Evolutionary conservation across 192 early-diverging fungal species (phyloP).

Genomic region (Coemansia sp.): DNA sequence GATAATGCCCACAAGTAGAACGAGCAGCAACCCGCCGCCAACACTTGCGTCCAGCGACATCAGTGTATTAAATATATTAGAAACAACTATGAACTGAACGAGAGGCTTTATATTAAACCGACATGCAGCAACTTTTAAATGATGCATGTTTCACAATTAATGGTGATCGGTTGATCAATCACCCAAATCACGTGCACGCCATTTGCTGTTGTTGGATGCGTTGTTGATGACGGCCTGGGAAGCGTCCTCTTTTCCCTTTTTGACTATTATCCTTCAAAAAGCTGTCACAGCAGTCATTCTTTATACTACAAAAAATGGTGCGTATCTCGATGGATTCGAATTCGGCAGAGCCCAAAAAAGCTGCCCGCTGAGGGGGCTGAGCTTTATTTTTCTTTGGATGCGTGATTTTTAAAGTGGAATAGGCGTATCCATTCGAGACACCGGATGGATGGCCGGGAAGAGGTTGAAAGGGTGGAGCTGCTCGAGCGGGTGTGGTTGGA

Average conservation of each 20-base stretch:
- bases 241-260: conserved; percentile 12
- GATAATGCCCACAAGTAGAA: conserved; percentile 11
- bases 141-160: neutral
- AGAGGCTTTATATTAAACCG: neutral
- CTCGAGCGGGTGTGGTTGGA: no score
- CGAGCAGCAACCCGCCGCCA: conserved; percentile 26
- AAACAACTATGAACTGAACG: neutral
- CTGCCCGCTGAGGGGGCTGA: no score
- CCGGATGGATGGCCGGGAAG: neutral
- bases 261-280: conserved; percentile 5
- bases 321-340: conserved; percentile 11
- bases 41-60: conserved; percentile 14
- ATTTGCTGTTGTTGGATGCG: neutral
- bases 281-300: conserved; percentile 7
- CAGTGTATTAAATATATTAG: neutral
- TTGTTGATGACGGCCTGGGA: neutral
- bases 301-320: conserved; percentile 21
- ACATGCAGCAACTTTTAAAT: neutral
- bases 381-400: no score
- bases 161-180: neutral
- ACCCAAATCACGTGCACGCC: neutral
- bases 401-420: neutral
- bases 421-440: conserved; percentile 12
- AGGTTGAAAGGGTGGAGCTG: no score
- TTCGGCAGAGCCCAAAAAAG: neutral